Base-by-base conservation (phyloP, 768 basidiomycete genomes). In the Mycena vulgaris region DNA sequence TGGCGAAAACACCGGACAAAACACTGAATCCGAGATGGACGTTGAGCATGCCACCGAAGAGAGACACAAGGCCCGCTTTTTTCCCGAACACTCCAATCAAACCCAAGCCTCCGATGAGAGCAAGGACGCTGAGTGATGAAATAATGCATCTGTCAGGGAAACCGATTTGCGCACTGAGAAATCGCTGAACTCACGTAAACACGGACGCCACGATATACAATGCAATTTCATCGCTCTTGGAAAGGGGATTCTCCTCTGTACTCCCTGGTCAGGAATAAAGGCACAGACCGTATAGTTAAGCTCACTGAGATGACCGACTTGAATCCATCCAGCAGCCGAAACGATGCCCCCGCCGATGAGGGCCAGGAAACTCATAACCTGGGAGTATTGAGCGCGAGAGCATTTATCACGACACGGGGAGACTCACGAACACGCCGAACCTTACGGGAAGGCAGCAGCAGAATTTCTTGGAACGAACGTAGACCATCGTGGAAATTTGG, bases 391-490 rank as follows among this genome's bases (percentile, higher is more conserved):
- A 45, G n/a, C 57, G 76, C 28, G 23, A 39, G 17, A 3, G 9
- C 39, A 16, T 16, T n/a, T n/a, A n/a, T 8, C 9, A 39, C 16
- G 31, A 48, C 25, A n/a, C 25, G 48, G 55, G 17, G 23, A n/a
- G 33, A 63, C 85, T 75, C 69, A 90, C 87, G 78, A 90, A 88
- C 48, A 90, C 89, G 68, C 90, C 89, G 63, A 89, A 82, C 39
- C 39, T 8, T 3, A 91, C 90, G 31, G 89, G 90, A 75, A 91
- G 84, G 80, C 89, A 91, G 80, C 87, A 89, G 79, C 88, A 90
- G 79, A 91, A 91, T 75, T 81, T 89, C 71, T 85, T 86, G 23
- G 87, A 85, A 68, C 84, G 87, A 87, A 89, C 66, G 79, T 84
- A 73, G 76, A 75, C 76, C 39, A 39, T 39, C 14, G 39, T 47